Evolutionary conservation across 2,329 filamentous ascomycete genomes (phyloP), one percentile per base, ranked within the genome.

Genomic region (Stenocarpella maydis): DNA sequence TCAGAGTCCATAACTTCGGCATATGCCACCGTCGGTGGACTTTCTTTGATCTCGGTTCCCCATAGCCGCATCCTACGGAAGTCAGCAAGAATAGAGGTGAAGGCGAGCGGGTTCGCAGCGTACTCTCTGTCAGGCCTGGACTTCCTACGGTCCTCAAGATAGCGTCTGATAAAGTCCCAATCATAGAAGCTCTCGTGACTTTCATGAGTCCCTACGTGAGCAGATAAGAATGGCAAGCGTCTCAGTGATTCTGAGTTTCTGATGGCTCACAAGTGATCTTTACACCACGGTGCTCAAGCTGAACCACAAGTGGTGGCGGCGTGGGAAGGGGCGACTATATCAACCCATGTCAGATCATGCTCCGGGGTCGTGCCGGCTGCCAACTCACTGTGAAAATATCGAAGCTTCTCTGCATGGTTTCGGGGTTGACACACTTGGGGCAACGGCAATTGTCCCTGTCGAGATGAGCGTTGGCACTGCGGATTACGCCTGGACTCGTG

Each of bases 381-480:
- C 47, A 64, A 70, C n/a, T 67, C 60, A 92, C 88, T 68, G 85
- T 83, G 74, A 93, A 93, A 0, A 89, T 92, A 74, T 93, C 86
- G 67, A 92, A 83, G 63, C 87, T 86, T 31, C 91, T 83, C 78
- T 95, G 92, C 77, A 85, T 88, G 5, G 92, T 95, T 71, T 90
- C 87, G 68, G 87, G 86, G 77, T 94, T 90, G 28, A 92, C 84
- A 76, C 92, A 94, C 70, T 82, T 77, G 1, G 78, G 74, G 76
- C 92, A 95, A 69, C 89, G 90, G 75, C 92, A 95, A 75, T 93
- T 91, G 74, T 94, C 92, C 72, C 91, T 90, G 17, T 24, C 17
- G 24, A 14, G 4, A 24, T 69, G 12, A 72, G 55, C 41, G 4
- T n/a, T 43, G 31, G 34, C 10, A 9, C 21, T 12, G 4, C 49